Percentiles rank a stretch among this genome's conserved stretches.
These are phyloP conservation scores for Macrolepiota dolichaula DNA, from an alignment of 768 basidiomycete species.

Conservation along the genomic window DNA sequence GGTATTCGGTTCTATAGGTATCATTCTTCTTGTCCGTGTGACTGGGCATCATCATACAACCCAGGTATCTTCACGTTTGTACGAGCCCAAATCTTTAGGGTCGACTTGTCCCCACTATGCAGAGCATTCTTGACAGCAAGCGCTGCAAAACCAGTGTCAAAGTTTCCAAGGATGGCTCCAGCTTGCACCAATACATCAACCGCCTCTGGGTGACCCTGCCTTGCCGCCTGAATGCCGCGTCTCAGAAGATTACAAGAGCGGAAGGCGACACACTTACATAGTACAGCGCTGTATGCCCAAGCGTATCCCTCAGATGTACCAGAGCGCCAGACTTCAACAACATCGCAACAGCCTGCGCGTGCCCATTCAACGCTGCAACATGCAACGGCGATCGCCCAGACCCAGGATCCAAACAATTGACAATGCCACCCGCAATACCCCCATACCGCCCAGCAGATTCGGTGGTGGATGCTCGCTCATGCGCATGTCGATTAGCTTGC, in stretches of 20 bases:
- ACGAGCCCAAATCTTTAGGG: slow-evolving; percentile 53
- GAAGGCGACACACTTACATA: slow-evolving; percentile 47
- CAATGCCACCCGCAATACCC: slow-evolving; percentile 61
- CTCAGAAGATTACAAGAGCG: slow-evolving; percentile 1
- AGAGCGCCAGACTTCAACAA: slow-evolving; percentile 73
- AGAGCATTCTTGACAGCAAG: slow-evolving; percentile 37
- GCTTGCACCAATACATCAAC: slow-evolving; percentile 67
- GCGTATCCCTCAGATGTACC: slow-evolving; percentile 74
- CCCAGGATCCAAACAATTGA: slow-evolving; percentile 68
- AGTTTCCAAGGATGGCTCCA: slow-evolving; percentile 70
- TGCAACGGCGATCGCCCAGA: slow-evolving; percentile 78
- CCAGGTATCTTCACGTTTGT: slow-evolving; percentile 35
- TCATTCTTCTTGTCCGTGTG: background rate
- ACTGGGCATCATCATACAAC: background rate
- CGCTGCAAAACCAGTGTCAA: slow-evolving; percentile 59
- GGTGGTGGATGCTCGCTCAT: slow-evolving; percentile 14
- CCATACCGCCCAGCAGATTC: slow-evolving; percentile 26
- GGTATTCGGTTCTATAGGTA: background rate
- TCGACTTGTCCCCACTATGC: slow-evolving; percentile 37
- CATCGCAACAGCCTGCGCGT: slow-evolving; percentile 35
- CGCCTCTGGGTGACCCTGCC: slow-evolving; percentile 59
- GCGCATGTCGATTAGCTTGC: slow-evolving; percentile 17
- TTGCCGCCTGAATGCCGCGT: slow-evolving; percentile 49
- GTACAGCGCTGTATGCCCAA: slow-evolving; percentile 84
- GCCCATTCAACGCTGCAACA: slow-evolving; percentile 71